These are phyloP conservation scores for Dryas alaskensis DNA, from an alignment of 306 rosid species.

Conservation along the genomic window DNA sequence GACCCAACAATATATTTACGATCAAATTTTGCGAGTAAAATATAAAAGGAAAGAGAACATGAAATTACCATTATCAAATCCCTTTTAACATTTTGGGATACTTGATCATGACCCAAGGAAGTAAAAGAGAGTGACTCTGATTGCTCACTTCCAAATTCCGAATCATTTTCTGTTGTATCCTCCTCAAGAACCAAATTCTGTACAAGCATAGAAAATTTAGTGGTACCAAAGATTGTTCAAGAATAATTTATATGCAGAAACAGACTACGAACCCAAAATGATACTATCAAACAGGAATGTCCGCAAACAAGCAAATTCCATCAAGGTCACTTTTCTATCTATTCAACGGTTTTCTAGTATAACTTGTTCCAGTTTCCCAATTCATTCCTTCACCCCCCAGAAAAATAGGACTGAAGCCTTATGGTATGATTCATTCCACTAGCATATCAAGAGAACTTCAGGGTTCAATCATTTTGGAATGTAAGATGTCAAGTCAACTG, in stretches of 20 bases:
- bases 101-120: conserved; percentile 46
- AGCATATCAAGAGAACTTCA: neutral
- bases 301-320: neutral
- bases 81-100: conserved; percentile 53
- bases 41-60: conserved; percentile 14
- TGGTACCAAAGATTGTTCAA: conserved; percentile 19
- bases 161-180: conserved; percentile 42
- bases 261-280: conserved; percentile 14
- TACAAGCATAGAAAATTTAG: conserved; percentile 22
- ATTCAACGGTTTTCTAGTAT: neutral
- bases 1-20: conserved; percentile 6
- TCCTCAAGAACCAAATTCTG: conserved; percentile 40
- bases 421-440: conserved; percentile 3
- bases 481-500: neutral
- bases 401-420: neutral
- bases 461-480: neutral
- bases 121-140: conserved; percentile 50
- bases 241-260: conserved; percentile 18
- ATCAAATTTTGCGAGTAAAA: conserved; percentile 11
- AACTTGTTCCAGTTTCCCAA: neutral
- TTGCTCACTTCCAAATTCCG: conserved; percentile 42
- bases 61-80: conserved; percentile 72
- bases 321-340: neutral
- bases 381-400: neutral
- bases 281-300: conserved; percentile 6